Evolutionary conservation across 257 asterid species (phyloP), one percentile per base, ranked within the genome.

Genomic region (Apocynum venetum): DNA sequence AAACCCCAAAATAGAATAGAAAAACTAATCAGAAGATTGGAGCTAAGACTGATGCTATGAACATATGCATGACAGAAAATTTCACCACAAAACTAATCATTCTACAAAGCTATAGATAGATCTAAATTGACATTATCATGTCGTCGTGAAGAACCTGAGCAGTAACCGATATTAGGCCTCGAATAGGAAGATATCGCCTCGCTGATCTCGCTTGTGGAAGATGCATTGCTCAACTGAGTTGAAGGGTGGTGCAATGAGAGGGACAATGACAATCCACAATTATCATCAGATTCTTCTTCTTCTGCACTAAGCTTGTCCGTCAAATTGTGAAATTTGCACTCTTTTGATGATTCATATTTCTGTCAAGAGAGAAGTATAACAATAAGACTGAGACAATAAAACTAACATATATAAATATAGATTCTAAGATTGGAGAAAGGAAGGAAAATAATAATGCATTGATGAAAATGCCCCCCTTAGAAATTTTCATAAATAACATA

Each of bases 21-120:
- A 63, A 63, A 10, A 31, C 19, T 63, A 0, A 36, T 63, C 44
- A 35, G 69, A 63, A 35, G 2, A 11, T 15, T 35, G 69, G 69
- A 55, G 61, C 61, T 55, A 52, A 35, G 69, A n/a, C n/a, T 25
- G 47, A 43, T 43, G 47, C 47, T 43, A 43, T 25, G 31, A 25
- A 25, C 31, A 25, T 25, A 25, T 25, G 31, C 31, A 11, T 13
- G 4, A 35, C 5, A 36, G 44, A 36, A 63, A 63, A 35, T 10
- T 63, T 61, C 43, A 61, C 43, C 41, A 31, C 13, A 61, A 0
- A 61, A 61, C 43, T 61, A 43, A 41, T 67, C 72, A 17, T 48
- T 72, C 84, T 82, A 90, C 12, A 81, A 78, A 51, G 92, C 93
- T 59, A 92, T 87, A 36, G 97, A 91, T 31, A 93, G 89, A 77